A percentile compares a stretch with the other conserved stretches of the same genome.
phyloP scores from a whole-genome alignment of 257 asterid species.

The Solanum ahanhuiri region DNA sequence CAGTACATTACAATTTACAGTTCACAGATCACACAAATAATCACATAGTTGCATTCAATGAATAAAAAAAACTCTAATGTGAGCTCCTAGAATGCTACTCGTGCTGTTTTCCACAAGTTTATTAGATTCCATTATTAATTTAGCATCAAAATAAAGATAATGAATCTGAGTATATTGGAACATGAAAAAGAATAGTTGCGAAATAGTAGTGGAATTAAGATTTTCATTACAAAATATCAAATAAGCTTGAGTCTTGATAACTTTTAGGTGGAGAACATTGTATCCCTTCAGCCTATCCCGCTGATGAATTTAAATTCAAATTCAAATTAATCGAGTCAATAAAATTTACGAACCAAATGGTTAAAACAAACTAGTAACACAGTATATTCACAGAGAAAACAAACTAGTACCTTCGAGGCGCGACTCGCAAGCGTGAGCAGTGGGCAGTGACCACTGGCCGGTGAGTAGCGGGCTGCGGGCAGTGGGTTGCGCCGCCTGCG shows the following conservation, averaged over 20 bases:
- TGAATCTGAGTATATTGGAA: neutral
- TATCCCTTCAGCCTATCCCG: neutral
- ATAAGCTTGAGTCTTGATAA: no score
- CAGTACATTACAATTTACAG: neutral
- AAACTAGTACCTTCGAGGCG: neutral
- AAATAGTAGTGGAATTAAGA: no score
- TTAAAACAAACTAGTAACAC: neutral
- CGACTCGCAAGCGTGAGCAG: neutral
- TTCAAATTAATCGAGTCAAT: neutral
- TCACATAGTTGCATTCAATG: neutral
- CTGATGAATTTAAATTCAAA: neutral
- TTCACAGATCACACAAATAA: neutral
- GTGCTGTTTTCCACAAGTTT: neutral
- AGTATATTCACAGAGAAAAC: neutral
- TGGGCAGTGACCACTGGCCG: neutral
- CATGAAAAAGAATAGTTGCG: no score
- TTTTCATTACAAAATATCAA: no score
- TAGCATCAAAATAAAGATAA: neutral
- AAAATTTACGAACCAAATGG: neutral
- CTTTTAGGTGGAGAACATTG: neutral
- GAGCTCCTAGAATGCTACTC: conserved; percentile 13
- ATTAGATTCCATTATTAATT: neutral
- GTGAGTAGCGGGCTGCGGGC: neutral
- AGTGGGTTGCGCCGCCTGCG: neutral
- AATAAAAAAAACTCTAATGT: neutral